Evolutionary conservation across 768 basidiomycete genomes (phyloP).

Genomic region (Dentipellis fragilis): DNA sequence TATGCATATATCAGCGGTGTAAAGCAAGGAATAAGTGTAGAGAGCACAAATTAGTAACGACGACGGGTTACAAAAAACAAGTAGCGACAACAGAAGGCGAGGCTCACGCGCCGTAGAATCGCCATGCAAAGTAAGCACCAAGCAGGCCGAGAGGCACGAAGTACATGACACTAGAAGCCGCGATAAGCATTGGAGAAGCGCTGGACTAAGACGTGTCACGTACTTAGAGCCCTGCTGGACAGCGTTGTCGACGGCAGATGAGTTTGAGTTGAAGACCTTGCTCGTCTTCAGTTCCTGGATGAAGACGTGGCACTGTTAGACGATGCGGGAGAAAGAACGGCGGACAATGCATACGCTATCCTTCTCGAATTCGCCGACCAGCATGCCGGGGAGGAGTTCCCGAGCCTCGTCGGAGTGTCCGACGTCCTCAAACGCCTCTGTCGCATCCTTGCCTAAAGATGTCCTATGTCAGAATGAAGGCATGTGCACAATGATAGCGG

Average conservation of each 20-base stretch:
- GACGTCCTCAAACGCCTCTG: conserved; percentile 98
- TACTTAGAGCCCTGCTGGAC: conserved; percentile 15
- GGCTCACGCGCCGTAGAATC: conserved; percentile 22
- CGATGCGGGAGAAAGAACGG: not conserved
- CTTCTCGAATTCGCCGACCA: conserved; percentile 74
- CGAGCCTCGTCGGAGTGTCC: conserved; percentile 99
- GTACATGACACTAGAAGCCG: conserved; percentile 24
- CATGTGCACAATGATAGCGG: conserved; percentile 9
- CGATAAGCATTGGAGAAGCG: not conserved
- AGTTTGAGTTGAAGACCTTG: conserved; percentile 2
- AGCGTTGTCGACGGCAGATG: conserved; percentile 9
- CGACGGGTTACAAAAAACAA: not conserved
- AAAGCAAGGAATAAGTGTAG: not conserved
- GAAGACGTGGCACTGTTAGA: not conserved
- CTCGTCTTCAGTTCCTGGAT: conserved; percentile 7
- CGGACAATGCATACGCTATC: conserved; percentile 25
- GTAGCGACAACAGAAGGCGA: not conserved
- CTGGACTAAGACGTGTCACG: not conserved
- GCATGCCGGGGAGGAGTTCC: conserved; percentile 81
- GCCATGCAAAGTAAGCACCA: conserved; percentile 37
- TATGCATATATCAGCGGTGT: not conserved
- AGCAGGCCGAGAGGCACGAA: conserved; percentile 33
- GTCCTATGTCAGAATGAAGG: not conserved
- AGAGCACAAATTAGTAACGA: not conserved
- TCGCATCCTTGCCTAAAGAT: conserved; percentile 78